Evolutionary conservation across 1,284 basidiomycete species (phyloP).

Genomic region (Fomitopsis pinicola): DNA sequence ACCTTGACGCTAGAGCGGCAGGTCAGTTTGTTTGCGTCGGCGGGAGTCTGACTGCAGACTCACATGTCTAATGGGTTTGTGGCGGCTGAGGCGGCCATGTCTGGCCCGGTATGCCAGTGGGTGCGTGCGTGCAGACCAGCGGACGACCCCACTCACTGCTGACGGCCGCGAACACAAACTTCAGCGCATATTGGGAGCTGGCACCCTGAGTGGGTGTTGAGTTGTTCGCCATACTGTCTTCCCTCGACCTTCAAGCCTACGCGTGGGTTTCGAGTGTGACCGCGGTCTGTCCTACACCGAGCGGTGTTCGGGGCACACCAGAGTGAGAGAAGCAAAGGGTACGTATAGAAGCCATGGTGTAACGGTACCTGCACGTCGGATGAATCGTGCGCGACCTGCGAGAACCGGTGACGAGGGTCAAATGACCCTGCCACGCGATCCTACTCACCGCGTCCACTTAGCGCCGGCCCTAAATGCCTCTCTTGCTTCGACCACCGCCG

Average conservation of each 20-base stretch:
- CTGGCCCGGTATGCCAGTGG: slow-evolving; percentile 12
- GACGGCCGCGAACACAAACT: slow-evolving; percentile 28
- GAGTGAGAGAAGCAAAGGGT: not conserved
- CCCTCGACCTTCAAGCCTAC: not conserved
- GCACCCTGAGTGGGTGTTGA: no score
- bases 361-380: not conserved
- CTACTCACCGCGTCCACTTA: not conserved
- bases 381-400: not conserved
- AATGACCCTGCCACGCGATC: not conserved
- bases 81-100: slow-evolving; percentile 33
- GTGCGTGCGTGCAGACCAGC: not conserved
- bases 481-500: not conserved
- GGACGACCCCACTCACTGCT: slow-evolving; percentile 19
- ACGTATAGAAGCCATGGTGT: not conserved
- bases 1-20: slow-evolving; percentile 16
- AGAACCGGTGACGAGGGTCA: not conserved
- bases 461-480: not conserved
- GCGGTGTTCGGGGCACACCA: not conserved
- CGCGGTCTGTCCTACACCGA: not conserved
- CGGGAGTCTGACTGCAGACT: slow-evolving; percentile 5
- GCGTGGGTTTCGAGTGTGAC: not conserved
- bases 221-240: not conserved
- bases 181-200: slow-evolving; percentile 26
- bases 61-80: slow-evolving; percentile 36
- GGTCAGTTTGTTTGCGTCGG: not conserved